Base-by-base conservation (phyloP, 2,329 filamentous ascomycete genomes). In the Aspergillus amoenus region DNA sequence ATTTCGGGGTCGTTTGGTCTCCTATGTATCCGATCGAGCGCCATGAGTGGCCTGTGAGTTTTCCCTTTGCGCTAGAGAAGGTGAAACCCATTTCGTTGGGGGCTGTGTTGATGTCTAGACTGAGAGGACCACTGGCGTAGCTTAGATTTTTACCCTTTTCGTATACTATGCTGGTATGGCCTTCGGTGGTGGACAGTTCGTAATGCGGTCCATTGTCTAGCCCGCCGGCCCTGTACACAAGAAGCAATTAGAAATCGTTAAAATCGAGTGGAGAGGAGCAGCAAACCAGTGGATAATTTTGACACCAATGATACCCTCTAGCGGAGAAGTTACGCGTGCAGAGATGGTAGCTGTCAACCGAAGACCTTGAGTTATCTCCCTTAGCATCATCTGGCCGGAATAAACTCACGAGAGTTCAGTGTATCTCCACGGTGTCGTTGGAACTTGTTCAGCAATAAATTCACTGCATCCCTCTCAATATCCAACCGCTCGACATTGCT, bases 21-120 rank as follows among this genome's bases (percentile, higher is more conserved):
- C 68, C 62, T 13, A 76, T 70, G 56, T 74, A 74, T 4, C 70
- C 74, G n/a, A 76, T 74, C 4, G 74, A 76, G 13, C 74, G 72
- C 52, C 61, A 72, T 0, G 73, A 75, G 58, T 76, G 73, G 5
- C 72, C 68, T 0, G 74, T 76, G 4, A 76, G 63, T 45, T 70
- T 72, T 40, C 61, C 61, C 11, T 58, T 59, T 17, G 63, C 57
- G 13, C 61, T 53, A 4, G 60, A 60, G 52, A 69, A 73, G 7
- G 62, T 56, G 43, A 75, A 70, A n/a, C 51, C 62, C 1, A 76
- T 63, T 34, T 73, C 67, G 45, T 76, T 76, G 37, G 69, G 59
- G 1, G 65, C 53, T 3, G 71, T 73, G 52, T 72, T 72, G 52
- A 76, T 63, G 21, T 64, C 60, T 6, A 76, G 61, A 15, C 64